Percentiles rank a stretch among this genome's conserved stretches.
Evolutionary conservation across 2,329 filamentous ascomycete species (phyloP).

Genomic region (Akanthomyces lecanii): DNA sequence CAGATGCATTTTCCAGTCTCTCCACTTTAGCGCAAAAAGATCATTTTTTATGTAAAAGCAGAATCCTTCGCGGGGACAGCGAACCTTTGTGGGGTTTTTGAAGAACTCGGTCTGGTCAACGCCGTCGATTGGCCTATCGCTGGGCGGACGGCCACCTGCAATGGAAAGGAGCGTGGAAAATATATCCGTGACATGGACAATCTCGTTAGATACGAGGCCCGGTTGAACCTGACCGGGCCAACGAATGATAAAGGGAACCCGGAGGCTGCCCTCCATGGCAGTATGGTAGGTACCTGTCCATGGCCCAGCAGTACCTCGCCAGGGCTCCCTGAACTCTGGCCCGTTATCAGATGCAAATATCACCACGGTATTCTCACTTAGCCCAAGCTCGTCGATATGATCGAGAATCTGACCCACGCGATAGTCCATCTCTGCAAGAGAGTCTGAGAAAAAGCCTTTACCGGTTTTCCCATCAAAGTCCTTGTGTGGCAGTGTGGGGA

Average conservation of each 20-base stretch:
- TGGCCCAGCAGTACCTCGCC: slow-evolving; percentile 30
- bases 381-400: slow-evolving; percentile 27
- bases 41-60: slow-evolving; percentile 34
- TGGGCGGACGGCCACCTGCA: neutral
- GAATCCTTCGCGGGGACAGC: slow-evolving; percentile 25
- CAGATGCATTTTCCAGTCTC: slow-evolving; percentile 33
- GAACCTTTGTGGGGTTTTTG: slow-evolving; percentile 18
- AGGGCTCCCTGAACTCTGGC: slow-evolving; percentile 30
- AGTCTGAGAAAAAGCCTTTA: slow-evolving; percentile 31
- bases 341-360: slow-evolving; percentile 35
- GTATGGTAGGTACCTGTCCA: slow-evolving; percentile 35
- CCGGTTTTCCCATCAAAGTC: slow-evolving; percentile 28
- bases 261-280: slow-evolving; percentile 33
- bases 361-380: slow-evolving; percentile 26
- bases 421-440: slow-evolving; percentile 32
- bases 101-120: slow-evolving; percentile 28
- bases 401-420: slow-evolving; percentile 31
- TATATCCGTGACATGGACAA: slow-evolving; percentile 31
- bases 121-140: slow-evolving; percentile 26
- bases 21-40: slow-evolving; percentile 32
- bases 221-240: slow-evolving; percentile 30
- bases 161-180: slow-evolving; percentile 30
- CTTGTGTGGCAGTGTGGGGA: slow-evolving; percentile 29
- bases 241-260: slow-evolving; percentile 33
- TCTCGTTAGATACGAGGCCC: slow-evolving; percentile 27